Percentiles rank a stretch among this genome's conserved stretches.
phyloP scores from a whole-genome alignment of 176 grass and related monocot genomes.

The Neostapfia colusana region DNA sequence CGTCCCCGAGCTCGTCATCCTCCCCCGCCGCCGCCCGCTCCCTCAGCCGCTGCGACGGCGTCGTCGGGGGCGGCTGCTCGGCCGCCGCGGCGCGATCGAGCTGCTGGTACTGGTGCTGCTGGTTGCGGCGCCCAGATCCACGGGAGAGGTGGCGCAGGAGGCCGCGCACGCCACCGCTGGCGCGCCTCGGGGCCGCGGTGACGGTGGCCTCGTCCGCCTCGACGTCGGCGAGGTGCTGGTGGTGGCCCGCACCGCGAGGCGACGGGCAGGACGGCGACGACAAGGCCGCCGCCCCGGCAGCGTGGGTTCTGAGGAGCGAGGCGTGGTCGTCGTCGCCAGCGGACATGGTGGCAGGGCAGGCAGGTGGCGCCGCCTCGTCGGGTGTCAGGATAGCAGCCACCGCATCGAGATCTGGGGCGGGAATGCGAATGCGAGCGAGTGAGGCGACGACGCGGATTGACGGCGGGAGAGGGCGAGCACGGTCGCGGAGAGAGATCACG shows the following conservation, averaged over 20 bases:
- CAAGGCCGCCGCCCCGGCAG: background rate
- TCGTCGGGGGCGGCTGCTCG: conserved; percentile 25
- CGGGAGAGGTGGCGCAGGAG: conserved; percentile 75
- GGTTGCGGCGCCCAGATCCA: conserved; percentile 46
- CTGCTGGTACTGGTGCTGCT: conserved; percentile 38
- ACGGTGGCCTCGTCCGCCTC: conserved; percentile 38
- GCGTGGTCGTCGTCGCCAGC: conserved; percentile 39
- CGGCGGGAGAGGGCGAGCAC: background rate
- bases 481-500: background rate
- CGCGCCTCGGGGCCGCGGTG: conserved; percentile 50
- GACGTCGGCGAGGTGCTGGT: conserved; percentile 30
- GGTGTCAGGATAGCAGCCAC: conserved; percentile 18
- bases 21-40: conserved; percentile 42
- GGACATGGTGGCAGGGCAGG: conserved; percentile 36
- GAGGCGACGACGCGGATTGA: conserved; percentile 38
- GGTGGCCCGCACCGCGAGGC: conserved; percentile 25
- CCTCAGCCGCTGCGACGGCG: conserved; percentile 33
- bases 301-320: conserved; percentile 46
- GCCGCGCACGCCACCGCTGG: conserved; percentile 59
- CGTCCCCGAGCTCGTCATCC: conserved; percentile 76
- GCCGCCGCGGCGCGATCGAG: conserved; percentile 21
- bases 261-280: conserved; percentile 37
- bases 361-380: background rate
- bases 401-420: conserved; percentile 55
- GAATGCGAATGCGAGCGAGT: conserved; percentile 10